Conservation (phyloP, 2,329 filamentous ascomycete genomes). For the Calonectria ilicicola region DNA sequence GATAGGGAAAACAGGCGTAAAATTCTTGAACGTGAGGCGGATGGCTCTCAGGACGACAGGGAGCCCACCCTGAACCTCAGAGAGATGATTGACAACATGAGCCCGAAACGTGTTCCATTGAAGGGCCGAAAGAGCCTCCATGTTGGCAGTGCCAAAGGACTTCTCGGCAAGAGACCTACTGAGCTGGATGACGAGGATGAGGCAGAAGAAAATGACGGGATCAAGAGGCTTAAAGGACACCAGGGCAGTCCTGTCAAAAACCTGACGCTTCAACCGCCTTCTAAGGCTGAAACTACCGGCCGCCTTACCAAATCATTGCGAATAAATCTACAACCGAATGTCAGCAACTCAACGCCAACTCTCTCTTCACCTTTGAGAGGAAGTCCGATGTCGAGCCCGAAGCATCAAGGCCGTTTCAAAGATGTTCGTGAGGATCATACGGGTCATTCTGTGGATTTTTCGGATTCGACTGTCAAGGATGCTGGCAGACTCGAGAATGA, state of each 20-base stretch:
- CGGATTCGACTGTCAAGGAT: conserved; percentile 55
- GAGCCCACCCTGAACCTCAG: conserved; percentile 76
- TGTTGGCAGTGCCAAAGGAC: conserved; percentile 78
- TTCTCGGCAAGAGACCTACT: conserved; percentile 79
- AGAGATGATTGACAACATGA: conserved; percentile 83
- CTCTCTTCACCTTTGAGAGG: conserved; percentile 61
- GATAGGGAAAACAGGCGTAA: conserved; percentile 70
- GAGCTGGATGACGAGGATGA: conserved; percentile 78
- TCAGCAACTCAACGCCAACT: conserved; percentile 56
- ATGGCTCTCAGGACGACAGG: conserved; percentile 60
- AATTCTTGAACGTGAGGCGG: conserved; percentile 65
- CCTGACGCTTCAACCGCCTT: conserved; percentile 75
- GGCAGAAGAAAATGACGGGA: conserved; percentile 67
- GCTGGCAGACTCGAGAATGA: conserved; percentile 59
- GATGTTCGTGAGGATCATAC: conserved; percentile 63
- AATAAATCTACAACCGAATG: conserved; percentile 58
- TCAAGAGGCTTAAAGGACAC: conserved; percentile 78
- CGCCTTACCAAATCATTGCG: conserved; percentile 64
- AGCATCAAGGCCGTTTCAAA: conserved; percentile 66
- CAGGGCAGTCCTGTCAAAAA: conserved; percentile 84
- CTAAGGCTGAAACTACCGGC: conserved; percentile 75
- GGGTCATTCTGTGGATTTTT: conserved; percentile 57
- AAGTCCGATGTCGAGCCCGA: conserved; percentile 65
- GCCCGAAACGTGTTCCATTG: conserved; percentile 77
- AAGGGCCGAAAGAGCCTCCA: conserved; percentile 81